phyloP scores from a whole-genome alignment of 345 rosid species.

The Pistacia integerrima region DNA sequence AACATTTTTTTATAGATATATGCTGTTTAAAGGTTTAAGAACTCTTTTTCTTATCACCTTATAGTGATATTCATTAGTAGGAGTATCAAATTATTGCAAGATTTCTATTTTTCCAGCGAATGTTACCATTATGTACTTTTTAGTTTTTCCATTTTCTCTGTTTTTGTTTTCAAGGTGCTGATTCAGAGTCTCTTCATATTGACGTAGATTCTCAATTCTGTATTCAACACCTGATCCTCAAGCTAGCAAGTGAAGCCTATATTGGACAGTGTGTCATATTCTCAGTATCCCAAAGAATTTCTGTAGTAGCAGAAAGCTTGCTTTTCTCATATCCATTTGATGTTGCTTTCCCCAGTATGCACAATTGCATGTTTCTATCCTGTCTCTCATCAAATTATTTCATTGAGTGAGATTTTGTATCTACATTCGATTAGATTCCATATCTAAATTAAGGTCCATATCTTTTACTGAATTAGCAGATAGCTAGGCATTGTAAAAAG shows the following conservation, averaged over 20 bases:
- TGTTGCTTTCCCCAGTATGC: constrained; percentile 61
- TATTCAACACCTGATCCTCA: constrained; percentile 82
- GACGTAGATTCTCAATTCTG: constrained; percentile 47
- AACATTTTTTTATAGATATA: not conserved
- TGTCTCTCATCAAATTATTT: not conserved
- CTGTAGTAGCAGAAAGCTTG: constrained; percentile 59
- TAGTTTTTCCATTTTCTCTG: not conserved
- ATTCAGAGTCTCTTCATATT: constrained; percentile 37
- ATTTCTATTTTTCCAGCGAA: constrained; percentile 14
- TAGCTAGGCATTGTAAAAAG: too few relatives aligned
- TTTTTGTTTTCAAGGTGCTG: constrained; percentile 21
- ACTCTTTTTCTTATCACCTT: not conserved
- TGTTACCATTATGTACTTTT: not conserved
- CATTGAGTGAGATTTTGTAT: too few relatives aligned
- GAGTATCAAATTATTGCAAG: not conserved
- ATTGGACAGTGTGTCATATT: constrained; percentile 72
- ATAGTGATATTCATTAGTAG: not conserved
- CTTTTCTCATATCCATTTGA: constrained; percentile 84
- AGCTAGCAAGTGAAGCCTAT: constrained; percentile 68
- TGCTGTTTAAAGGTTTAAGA: not conserved
- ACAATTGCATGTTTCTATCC: constrained; percentile 55
- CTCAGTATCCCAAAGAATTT: constrained; percentile 67
- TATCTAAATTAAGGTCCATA: too few relatives aligned
- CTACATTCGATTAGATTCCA: too few relatives aligned
- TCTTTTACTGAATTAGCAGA: too few relatives aligned